These are phyloP conservation scores for Neurospora tetraspora DNA, from an alignment of 495 filamentous ascomycete genomes.

Conservation along the genomic window DNA sequence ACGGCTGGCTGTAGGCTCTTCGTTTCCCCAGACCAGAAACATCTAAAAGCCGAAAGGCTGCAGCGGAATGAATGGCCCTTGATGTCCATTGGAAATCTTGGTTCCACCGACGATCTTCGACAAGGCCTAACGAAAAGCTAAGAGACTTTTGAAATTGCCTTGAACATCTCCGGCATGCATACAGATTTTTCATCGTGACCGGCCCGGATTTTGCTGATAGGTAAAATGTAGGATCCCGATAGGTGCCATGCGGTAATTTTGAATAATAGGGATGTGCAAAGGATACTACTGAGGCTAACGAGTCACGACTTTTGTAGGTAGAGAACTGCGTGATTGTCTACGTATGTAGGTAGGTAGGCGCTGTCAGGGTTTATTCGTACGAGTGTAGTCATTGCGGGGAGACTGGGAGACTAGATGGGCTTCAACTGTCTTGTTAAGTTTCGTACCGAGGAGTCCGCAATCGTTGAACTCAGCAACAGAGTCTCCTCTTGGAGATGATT, in stretches of 20 bases:
- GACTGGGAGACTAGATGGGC: background rate
- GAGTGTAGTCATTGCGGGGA: background rate
- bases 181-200: background rate
- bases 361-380: background rate
- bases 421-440: background rate
- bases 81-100: background rate
- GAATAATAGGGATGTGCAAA: background rate
- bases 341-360: background rate
- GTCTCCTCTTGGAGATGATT: too few relatives aligned
- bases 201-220: background rate
- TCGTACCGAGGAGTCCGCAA: background rate
- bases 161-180: background rate
- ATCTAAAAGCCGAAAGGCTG: background rate
- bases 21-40: background rate
- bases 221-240: background rate
- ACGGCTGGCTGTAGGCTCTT: background rate
- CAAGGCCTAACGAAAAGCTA: background rate
- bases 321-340: background rate
- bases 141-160: background rate
- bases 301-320: background rate
- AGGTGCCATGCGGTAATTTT: background rate
- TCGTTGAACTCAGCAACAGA: too few relatives aligned
- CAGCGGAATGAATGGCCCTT: background rate
- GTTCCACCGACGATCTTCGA: background rate
- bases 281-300: background rate